Evolutionary conservation across 441 rosid species (phyloP), one percentile per base, ranked within the genome.

Genomic region (Populus trichocarpa): DNA sequence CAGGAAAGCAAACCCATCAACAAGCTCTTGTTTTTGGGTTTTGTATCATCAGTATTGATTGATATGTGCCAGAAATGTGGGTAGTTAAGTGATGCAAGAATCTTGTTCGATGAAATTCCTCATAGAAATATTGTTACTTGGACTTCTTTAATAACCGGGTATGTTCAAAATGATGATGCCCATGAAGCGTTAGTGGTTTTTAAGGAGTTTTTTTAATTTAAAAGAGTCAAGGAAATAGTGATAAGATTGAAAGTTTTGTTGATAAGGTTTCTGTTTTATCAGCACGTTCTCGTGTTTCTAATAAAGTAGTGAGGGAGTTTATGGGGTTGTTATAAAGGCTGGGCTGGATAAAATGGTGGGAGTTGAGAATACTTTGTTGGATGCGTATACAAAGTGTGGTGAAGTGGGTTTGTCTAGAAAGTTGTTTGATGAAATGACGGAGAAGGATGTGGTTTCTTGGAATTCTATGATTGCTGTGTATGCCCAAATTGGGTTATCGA

Each of bases 301-400:
- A 57, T 36, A 83, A 83, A 73, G 86, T 79, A 89, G 87, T 16
- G 87, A 84, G 82, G 89, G 86, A 40, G 69, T 86, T 73, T 96
- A 93, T 81, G 88, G 90, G n/a, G 81, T 92, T 74, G 87, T 87
- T 76, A 69, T 87, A 28, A 91, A 92, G 79, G 88, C 77, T 75
- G 97, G 96, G 16, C 88, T 93, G 80, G 88, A 87, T 77, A 64
- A 63, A 53, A 86, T 83, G 71, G 82, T 87, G 13, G 88, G 87
- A 50, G 90, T 93, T 71, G 90, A 85, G 77, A 92, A 91, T 79
- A 84, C 90, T 73, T 84, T 93, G 71, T 83, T 91, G 73, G 97
- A 88, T 79, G 96, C 93, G 33, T 93, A 91, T 84, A 96, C 93
- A 4, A 95, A 91, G 78, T 81, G 87, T 2, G 88, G 92, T 16